A percentile compares a stretch with the other conserved stretches of the same genome.
Evolutionary conservation across 345 rosid genomes (phyloP).

Genomic region (Syzygium jambos): DNA sequence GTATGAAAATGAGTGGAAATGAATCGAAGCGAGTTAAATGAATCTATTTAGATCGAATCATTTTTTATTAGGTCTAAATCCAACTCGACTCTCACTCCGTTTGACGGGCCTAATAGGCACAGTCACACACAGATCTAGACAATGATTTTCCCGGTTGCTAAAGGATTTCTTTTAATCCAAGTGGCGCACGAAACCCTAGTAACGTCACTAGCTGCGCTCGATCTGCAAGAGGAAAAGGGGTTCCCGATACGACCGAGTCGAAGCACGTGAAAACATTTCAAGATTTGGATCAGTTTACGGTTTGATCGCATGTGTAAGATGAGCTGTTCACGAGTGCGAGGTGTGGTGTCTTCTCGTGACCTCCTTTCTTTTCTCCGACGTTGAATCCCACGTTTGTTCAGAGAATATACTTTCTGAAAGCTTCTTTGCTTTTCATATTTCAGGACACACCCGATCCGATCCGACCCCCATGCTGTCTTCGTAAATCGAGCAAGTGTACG

Average conservation of each 20-base stretch:
- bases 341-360: neutral
- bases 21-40: too few species aligned
- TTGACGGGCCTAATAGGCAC: too few species aligned
- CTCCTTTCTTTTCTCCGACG: neutral
- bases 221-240: neutral
- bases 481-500: neutral
- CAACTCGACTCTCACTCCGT: too few species aligned
- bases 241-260: neutral
- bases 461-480: neutral
- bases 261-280: neutral
- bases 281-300: neutral
- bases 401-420: neutral
- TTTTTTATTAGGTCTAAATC: too few species aligned
- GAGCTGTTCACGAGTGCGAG: neutral
- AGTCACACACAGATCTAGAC: neutral
- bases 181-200: neutral
- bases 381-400: neutral
- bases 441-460: neutral
- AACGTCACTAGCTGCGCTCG: neutral
- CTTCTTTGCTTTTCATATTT: neutral
- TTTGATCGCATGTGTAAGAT: neutral
- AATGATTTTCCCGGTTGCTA: neutral
- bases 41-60: too few species aligned
- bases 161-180: neutral
- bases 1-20: too few species aligned